A percentile compares a stretch with the other conserved stretches of the same genome.
Conservation (phyloP, 805 yeast genomes). For the Saccharomycopsis fodiens region DNA sequence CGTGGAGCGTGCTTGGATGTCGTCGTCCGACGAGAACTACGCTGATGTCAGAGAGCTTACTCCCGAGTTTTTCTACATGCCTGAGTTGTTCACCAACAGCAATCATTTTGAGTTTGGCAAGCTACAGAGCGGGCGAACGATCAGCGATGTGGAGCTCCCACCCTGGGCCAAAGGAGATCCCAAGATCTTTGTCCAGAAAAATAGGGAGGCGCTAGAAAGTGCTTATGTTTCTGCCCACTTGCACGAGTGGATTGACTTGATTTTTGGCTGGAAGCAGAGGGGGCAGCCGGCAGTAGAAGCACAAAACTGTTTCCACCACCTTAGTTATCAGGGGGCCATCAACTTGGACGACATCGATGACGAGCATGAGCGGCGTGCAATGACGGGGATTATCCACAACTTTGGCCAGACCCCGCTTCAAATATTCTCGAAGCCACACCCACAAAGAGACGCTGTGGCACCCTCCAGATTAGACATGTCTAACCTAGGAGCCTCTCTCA, state of each 20-base stretch:
- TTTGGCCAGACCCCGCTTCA: constrained; percentile 88
- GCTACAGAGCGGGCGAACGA: constrained; percentile 49
- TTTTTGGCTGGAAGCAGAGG: constrained; percentile 74
- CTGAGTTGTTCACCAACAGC: constrained; percentile 65
- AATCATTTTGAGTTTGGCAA: constrained; percentile 66
- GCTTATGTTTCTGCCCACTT: constrained; percentile 69
- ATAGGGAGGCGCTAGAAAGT: constrained; percentile 79
- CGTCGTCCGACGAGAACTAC: constrained; percentile 71
- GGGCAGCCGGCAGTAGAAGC: constrained; percentile 62
- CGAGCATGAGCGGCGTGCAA: constrained; percentile 64
- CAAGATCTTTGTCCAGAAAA: constrained; percentile 59
- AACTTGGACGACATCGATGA: constrained; percentile 68
- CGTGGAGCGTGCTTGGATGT: constrained; percentile 69
- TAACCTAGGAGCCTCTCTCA: constrained; percentile 30
- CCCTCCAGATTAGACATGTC: constrained; percentile 30
- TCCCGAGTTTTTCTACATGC: constrained; percentile 79
- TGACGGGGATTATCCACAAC: constrained; percentile 80
- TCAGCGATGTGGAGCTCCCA: constrained; percentile 64
- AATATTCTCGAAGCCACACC: constrained; percentile 64
- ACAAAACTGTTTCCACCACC: constrained; percentile 73
- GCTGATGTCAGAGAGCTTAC: constrained; percentile 84
- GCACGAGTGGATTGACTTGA: constrained; percentile 78
- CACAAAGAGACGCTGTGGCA: constrained; percentile 35
- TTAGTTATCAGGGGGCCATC: constrained; percentile 80
- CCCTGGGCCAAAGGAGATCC: constrained; percentile 83